Conservation (phyloP, 2,329 filamentous ascomycete genomes). For the Trichoderma koningiopsis region DNA sequence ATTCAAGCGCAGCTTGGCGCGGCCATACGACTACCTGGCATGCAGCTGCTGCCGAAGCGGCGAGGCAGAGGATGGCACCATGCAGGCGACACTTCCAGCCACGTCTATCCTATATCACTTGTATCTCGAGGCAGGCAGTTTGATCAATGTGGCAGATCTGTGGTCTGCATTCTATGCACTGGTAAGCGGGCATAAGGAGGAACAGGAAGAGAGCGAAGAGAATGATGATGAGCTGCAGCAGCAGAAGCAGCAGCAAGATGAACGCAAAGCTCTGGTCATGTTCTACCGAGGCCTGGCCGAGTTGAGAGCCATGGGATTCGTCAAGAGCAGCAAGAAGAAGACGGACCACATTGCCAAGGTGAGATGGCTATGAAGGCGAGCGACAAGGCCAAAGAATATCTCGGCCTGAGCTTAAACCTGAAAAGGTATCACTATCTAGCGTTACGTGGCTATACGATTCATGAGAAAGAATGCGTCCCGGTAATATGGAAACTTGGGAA, state of each 20-base stretch:
- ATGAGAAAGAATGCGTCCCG: not conserved
- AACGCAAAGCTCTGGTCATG: slow-evolving; percentile 65
- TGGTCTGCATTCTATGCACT: slow-evolving; percentile 76
- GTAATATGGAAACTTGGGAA: not conserved
- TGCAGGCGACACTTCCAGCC: slow-evolving; percentile 65
- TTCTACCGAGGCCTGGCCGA: slow-evolving; percentile 89
- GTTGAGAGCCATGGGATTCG: slow-evolving; percentile 79
- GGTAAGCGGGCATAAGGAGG: slow-evolving; percentile 46
- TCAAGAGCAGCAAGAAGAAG: slow-evolving; percentile 89
- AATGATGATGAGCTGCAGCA: slow-evolving; percentile 50
- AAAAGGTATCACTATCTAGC: not conserved
- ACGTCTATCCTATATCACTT: slow-evolving; percentile 77
- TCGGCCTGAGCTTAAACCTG: not conserved
- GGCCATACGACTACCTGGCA: slow-evolving; percentile 75
- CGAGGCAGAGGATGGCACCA: slow-evolving; percentile 41
- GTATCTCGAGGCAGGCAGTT: slow-evolving; percentile 73
- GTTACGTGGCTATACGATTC: not conserved
- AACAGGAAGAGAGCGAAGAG: slow-evolving; percentile 39
- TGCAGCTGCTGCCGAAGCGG: slow-evolving; percentile 66
- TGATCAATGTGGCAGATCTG: slow-evolving; percentile 79
- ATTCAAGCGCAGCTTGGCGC: slow-evolving; percentile 70
- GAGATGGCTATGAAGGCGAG: slow-evolving; percentile 65
- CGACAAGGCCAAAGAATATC: not conserved
- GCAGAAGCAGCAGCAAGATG: slow-evolving; percentile 42
- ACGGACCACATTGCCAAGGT: slow-evolving; percentile 88